Base-by-base conservation (phyloP, 257 asterid genomes). In the Cynanchum wilfordii region DNA sequence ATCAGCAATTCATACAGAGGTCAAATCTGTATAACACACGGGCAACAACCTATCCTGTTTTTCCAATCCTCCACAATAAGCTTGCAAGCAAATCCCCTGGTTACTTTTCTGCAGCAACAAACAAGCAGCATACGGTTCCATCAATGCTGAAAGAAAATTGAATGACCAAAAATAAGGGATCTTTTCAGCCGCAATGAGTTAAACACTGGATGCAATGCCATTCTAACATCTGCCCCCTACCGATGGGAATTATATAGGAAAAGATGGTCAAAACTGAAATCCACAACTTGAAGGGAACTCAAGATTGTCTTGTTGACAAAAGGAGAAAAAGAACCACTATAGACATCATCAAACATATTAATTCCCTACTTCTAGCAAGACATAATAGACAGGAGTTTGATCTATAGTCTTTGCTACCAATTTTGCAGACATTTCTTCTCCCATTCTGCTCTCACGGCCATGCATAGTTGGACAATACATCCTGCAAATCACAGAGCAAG, bases 401-500 rank as follows among this genome's bases (percentile, higher is more conserved):
- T 56, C 44, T 20, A 22, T 76, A 25, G n/a, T 25, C 76, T 50
- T 55, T 75, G 25, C 42, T 33, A 71, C 13, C 73, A 45, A n/a
- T 38, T 22, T 64, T 38, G 25, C 2, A 11, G 51, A 6, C 59
- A 38, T 27, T 69, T 40, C 22, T 70, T 63, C 15, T 44, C 47
- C 72, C 70, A 40, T 59, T 44, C 66, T 25, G 58, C 52, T 40
- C 74, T 40, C 79, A 52, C 10, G 51, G 58, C 55, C 50, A 52
- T 25, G 66, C 66, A 45, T 19, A 16, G 60, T 47, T 38, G 52
- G 24, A 42, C 22, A 55, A 63, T 24, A 29, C 70, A 77, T 42
- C 81, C 81, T 77, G 81, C 81, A 77, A 77, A 57, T 24, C 33
- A 25, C 55, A 71, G 56, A 77, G 44, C 30, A 56, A 67, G 29